phyloP scores from a whole-genome alignment of 345 rosid genomes.

The Linum lewisii region DNA sequence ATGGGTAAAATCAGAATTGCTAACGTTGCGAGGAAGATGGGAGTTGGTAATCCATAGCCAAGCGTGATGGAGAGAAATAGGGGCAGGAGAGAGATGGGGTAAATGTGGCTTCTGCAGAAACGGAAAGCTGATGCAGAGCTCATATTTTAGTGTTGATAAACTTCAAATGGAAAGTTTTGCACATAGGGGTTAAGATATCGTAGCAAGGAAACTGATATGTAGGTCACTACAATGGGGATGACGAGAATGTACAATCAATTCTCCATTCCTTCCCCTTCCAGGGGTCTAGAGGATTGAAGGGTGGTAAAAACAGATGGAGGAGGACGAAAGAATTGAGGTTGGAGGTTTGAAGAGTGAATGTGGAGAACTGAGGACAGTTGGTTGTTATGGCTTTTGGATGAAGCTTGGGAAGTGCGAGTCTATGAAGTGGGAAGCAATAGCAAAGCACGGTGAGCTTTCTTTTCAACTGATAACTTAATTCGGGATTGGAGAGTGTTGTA shows the following conservation, averaged over 20 bases:
- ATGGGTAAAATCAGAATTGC: slow-evolving; percentile 27
- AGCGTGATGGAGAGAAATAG: slow-evolving; percentile 11
- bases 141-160: background rate
- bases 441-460: background rate
- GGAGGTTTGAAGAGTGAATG: background rate
- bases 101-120: slow-evolving; percentile 24
- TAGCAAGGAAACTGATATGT: background rate
- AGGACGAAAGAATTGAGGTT: background rate
- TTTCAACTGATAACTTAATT: background rate
- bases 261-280: background rate
- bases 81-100: slow-evolving; percentile 24
- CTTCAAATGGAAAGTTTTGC: slow-evolving; percentile 5
- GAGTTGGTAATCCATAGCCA: no score
- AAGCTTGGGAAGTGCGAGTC: background rate
- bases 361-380: background rate
- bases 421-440: background rate
- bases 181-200: background rate
- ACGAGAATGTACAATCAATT: background rate
- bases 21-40: slow-evolving; percentile 18
- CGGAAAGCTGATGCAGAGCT: no score
- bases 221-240: background rate
- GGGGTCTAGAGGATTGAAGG: background rate
- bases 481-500: background rate
- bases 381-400: background rate
- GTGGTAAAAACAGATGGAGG: slow-evolving; percentile 2